Conservation (phyloP, 306 rosid species). For the Vigna reflexopilosa region DNA sequence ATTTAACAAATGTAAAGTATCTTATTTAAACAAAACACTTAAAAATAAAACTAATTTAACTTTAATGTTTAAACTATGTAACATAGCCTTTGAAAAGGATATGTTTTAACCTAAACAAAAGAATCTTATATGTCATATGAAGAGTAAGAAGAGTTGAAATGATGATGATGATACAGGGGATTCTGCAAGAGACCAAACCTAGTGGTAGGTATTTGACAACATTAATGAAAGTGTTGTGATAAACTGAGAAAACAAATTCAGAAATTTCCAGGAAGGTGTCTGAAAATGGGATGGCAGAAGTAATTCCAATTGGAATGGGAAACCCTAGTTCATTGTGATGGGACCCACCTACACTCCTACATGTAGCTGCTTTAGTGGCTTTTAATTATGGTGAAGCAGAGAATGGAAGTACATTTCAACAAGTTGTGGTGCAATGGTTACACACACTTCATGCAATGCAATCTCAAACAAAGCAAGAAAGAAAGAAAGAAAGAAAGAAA, state of each 20-base stretch:
- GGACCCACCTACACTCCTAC: constrained; percentile 44
- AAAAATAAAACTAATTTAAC: no score
- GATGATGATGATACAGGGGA: background rate
- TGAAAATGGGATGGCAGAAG: constrained; percentile 39
- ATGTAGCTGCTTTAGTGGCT: constrained; percentile 38
- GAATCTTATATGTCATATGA: background rate
- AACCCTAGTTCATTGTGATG: constrained; percentile 33
- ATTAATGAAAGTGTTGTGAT: constrained; percentile 32
- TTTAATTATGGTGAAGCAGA: constrained; percentile 43
- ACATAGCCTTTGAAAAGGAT: background rate
- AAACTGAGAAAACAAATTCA: background rate
- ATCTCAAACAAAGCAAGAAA: constrained; percentile 33
- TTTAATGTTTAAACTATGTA: background rate
- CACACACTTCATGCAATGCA: constrained; percentile 51
- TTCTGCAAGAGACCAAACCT: constrained; percentile 10
- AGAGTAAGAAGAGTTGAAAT: background rate
- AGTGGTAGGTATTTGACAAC: constrained; percentile 6
- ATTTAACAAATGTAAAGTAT: no score
- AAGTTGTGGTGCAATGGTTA: constrained; percentile 39
- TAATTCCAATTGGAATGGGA: constrained; percentile 32
- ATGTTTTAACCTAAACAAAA: background rate
- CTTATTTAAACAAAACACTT: no score
- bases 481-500: constrained; percentile 24
- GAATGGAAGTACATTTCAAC: constrained; percentile 41
- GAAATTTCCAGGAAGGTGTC: constrained; percentile 59